phyloP scores from a whole-genome alignment of 1,139 yeast genomes.

The Tardiomyces blankii region DNA sequence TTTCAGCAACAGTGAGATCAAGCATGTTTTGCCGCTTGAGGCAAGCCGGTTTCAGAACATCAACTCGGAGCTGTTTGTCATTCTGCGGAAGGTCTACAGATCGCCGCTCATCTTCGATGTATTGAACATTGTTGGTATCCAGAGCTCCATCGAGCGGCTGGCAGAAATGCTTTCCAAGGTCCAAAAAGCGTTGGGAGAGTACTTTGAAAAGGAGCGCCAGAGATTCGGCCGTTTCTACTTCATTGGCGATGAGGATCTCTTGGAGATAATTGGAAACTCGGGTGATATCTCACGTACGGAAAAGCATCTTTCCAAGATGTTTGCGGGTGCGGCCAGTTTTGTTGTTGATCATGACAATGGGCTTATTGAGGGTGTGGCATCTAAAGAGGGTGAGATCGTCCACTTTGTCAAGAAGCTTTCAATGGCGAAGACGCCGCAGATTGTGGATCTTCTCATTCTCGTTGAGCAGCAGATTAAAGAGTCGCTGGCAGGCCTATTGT shows the following conservation, averaged over 20 bases:
- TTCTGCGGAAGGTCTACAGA: slow-evolving; percentile 42
- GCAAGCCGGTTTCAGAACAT: slow-evolving; percentile 54
- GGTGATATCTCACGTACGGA: slow-evolving; percentile 40
- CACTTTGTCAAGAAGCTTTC: slow-evolving; percentile 36
- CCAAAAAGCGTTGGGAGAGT: slow-evolving; percentile 61
- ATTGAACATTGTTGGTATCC: slow-evolving; percentile 41
- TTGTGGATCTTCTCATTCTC: slow-evolving; percentile 53
- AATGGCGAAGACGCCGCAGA: slow-evolving; percentile 31
- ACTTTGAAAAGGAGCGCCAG: slow-evolving; percentile 69
- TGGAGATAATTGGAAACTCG: slow-evolving; percentile 70
- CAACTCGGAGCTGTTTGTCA: slow-evolving; percentile 46
- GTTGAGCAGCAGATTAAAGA: slow-evolving; percentile 45
- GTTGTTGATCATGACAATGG: slow-evolving; percentile 30
- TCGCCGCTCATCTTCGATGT: slow-evolving; percentile 48
- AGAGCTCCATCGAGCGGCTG: slow-evolving; percentile 37
- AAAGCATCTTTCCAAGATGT: slow-evolving; percentile 61
- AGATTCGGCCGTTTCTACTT: slow-evolving; percentile 76
- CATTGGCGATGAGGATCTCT: slow-evolving; percentile 80
- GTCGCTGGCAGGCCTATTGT: slow-evolving; percentile 6
- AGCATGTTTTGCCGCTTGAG: slow-evolving; percentile 57
- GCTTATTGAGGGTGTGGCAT: slow-evolving; percentile 37
- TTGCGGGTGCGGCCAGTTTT: slow-evolving; percentile 43
- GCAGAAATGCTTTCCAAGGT: slow-evolving; percentile 48
- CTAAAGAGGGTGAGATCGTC: slow-evolving; percentile 57
- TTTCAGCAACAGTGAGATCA: slow-evolving; percentile 50